These are phyloP conservation scores for Pseudocercospora vitis DNA, from an alignment of 2,329 filamentous ascomycete species.

Conservation along the genomic window DNA sequence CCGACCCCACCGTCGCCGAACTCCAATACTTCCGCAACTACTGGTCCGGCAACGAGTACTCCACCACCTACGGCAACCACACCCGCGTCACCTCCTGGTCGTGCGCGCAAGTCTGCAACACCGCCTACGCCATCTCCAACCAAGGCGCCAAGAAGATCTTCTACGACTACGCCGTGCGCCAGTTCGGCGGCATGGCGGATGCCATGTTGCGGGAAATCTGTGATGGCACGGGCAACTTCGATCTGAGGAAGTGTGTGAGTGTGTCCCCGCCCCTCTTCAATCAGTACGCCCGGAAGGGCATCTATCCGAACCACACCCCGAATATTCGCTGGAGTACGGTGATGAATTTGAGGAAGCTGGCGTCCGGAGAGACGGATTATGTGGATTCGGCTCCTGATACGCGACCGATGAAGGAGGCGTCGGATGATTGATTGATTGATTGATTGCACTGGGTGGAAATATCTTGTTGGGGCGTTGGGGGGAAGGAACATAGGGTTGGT, in stretches of 20 bases:
- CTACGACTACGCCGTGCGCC: constrained; percentile 46
- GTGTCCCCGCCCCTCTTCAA: not conserved
- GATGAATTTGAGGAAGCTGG: too few relatives aligned
- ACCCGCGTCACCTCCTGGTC: constrained; percentile 47
- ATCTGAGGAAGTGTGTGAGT: not conserved
- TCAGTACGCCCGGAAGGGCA: too few relatives aligned
- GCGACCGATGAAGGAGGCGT: too few relatives aligned
- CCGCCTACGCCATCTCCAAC: constrained; percentile 50
- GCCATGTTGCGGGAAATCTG: constrained; percentile 1
- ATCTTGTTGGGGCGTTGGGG: too few relatives aligned
- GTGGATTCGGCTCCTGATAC: too few relatives aligned
- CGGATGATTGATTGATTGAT: too few relatives aligned
- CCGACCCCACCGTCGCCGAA: not conserved
- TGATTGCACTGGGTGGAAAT: too few relatives aligned
- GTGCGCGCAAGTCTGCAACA: constrained; percentile 42
- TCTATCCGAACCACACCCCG: too few relatives aligned
- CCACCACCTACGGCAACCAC: constrained; percentile 31
- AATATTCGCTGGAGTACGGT: too few relatives aligned
- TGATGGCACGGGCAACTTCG: not conserved
- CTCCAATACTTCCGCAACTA: not conserved
- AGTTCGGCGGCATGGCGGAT: constrained; percentile 41
- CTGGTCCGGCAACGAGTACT: not conserved
- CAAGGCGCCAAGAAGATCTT: constrained; percentile 45
- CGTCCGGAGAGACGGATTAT: too few relatives aligned
- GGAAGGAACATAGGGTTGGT: too few relatives aligned